phyloP scores from a whole-genome alignment of 2,329 filamentous ascomycete species.

The Talaromyces atroroseus region DNA sequence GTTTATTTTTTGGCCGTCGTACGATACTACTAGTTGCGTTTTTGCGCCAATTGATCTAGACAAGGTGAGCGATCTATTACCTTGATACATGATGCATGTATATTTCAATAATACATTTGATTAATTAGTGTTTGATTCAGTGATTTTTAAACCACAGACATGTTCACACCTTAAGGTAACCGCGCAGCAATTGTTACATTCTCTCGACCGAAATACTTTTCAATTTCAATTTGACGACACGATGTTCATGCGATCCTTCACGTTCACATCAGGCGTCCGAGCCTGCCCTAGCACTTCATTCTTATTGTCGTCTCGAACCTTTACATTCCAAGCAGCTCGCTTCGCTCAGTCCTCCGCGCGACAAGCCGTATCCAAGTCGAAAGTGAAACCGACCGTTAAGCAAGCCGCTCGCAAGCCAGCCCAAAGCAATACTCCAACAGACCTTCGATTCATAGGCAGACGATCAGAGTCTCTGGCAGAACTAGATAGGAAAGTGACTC shows the following conservation, averaged over 20 bases:
- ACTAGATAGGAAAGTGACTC: slow-evolving; percentile 47
- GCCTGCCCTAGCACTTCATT: slow-evolving; percentile 20
- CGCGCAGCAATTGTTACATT: background rate
- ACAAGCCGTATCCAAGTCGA: slow-evolving; percentile 9
- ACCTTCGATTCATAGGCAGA: slow-evolving; percentile 22
- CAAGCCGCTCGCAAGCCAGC: background rate
- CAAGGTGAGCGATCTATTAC: background rate
- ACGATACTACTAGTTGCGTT: background rate
- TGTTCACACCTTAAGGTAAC: background rate
- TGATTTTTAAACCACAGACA: background rate
- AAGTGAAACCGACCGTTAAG: slow-evolving; percentile 14
- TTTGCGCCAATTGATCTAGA: background rate
- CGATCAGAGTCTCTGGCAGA: slow-evolving; percentile 45
- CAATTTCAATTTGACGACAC: slow-evolving; percentile 10
- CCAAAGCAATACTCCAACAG: background rate
- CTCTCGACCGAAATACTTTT: background rate
- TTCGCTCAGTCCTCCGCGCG: slow-evolving; percentile 14
- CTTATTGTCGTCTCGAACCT: slow-evolving; percentile 15
- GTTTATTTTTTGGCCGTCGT: background rate
- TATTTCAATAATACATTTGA: background rate
- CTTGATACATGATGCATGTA: background rate
- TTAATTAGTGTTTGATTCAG: background rate
- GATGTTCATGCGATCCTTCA: slow-evolving; percentile 28
- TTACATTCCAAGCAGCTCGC: slow-evolving; percentile 18
- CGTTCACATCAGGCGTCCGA: slow-evolving; percentile 24